Conservation (phyloP, 2,329 filamentous ascomycete genomes). For the Juglanconis juglandina region DNA sequence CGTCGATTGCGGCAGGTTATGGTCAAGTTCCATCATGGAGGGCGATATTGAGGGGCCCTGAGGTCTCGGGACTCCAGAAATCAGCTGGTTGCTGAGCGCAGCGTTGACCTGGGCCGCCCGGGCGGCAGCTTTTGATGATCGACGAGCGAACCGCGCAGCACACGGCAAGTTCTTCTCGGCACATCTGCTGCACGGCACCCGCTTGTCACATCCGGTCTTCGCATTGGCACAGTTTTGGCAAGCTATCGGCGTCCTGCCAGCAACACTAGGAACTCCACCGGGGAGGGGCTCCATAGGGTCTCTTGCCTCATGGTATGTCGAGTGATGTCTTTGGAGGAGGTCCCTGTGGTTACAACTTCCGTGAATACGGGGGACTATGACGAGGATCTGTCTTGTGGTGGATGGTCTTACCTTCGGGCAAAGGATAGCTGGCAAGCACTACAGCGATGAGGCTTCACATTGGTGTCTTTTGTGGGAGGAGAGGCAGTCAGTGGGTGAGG, state of each 20-base stretch:
- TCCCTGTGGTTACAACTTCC: slow-evolving; percentile 34
- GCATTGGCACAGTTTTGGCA: slow-evolving; percentile 48
- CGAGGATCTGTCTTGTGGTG: neutral
- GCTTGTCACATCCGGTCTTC: slow-evolving; percentile 51
- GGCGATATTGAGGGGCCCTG: slow-evolving; percentile 29
- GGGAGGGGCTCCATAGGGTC: slow-evolving; percentile 43
- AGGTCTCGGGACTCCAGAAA: slow-evolving; percentile 23
- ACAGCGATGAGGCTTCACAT: slow-evolving; percentile 52
- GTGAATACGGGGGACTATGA: neutral
- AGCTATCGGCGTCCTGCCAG: slow-evolving; percentile 44
- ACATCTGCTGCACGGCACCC: slow-evolving; percentile 46
- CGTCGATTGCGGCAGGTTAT: slow-evolving; percentile 24
- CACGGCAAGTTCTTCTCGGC: slow-evolving; percentile 46
- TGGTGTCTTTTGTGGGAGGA: slow-evolving; percentile 41
- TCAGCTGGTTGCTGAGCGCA: slow-evolving; percentile 27
- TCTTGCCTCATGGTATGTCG: slow-evolving; percentile 48
- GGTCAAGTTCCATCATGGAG: slow-evolving; percentile 36
- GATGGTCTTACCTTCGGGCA: slow-evolving; percentile 40
- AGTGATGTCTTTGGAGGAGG: slow-evolving; percentile 48
- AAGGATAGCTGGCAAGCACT: slow-evolving; percentile 47
- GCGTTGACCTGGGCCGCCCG: slow-evolving; percentile 40
- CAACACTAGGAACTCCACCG: slow-evolving; percentile 40
- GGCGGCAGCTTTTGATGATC: slow-evolving; percentile 46
- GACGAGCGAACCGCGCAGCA: slow-evolving; percentile 46
- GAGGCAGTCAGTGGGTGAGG: slow-evolving; percentile 14